These are phyloP conservation scores for Lichenothelia convexa DNA, from an alignment of 495 filamentous ascomycete genomes.

Conservation along the genomic window DNA sequence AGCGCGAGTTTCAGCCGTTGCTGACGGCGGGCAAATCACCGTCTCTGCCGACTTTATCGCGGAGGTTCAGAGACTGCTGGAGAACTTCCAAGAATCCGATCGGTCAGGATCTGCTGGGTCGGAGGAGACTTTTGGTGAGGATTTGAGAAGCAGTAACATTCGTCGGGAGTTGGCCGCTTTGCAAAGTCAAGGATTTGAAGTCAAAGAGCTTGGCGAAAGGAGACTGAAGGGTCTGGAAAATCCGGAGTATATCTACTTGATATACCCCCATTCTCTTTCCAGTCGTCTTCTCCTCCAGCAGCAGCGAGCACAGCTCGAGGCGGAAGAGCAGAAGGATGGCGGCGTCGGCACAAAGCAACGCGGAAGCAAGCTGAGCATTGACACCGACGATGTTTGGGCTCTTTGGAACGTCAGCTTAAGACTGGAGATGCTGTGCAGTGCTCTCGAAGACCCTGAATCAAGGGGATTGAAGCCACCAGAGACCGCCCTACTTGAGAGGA, in stretches of 20 bases:
- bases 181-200: conserved; percentile 83
- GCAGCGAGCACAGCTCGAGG: conserved; percentile 26
- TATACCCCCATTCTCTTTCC: conserved; percentile 78
- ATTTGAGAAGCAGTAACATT: conserved; percentile 49
- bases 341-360: conserved; percentile 15
- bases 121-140: conserved; percentile 54
- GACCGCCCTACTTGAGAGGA: conserved; percentile 60
- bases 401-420: conserved; percentile 80
- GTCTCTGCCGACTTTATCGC: conserved; percentile 92
- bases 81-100: conserved; percentile 65
- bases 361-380: conserved; percentile 31
- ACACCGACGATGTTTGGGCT: conserved; percentile 69
- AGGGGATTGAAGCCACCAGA: conserved; percentile 50
- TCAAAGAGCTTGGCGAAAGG: conserved; percentile 84
- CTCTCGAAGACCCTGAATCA: conserved; percentile 46
- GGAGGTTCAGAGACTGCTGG: conserved; percentile 80
- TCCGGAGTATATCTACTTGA: conserved; percentile 82
- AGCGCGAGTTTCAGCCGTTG: conserved; percentile 75
- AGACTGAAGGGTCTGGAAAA: conserved; percentile 96
- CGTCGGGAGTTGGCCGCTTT: conserved; percentile 74
- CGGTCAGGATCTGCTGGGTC: conserved; percentile 46
- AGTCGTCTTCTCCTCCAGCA: conserved; percentile 53
- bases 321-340: conserved; percentile 23
- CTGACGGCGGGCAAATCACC: conserved; percentile 95
- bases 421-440: conserved; percentile 80